Base-by-base conservation (phyloP, 441 rosid genomes). In the Brassica balearica region DNA sequence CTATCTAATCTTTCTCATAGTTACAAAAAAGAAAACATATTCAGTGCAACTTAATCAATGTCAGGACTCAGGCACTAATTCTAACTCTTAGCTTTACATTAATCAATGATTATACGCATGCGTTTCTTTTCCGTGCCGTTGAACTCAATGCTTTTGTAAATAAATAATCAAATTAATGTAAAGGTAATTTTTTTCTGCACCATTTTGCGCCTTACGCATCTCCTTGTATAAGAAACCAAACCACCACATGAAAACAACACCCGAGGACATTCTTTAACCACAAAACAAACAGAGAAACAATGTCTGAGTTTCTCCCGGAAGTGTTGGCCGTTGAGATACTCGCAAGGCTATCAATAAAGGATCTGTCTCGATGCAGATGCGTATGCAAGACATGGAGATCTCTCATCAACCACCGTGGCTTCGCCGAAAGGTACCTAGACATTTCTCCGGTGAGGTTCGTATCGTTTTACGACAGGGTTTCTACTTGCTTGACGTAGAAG, bases 331-430 rank as follows among this genome's bases (percentile, higher is more conserved):
- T 59, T 64, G 80, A 80, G 80, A 75, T 75, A 22, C 77, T 80
- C 10, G 55, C 3, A 63, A 80, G 73, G 73, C 65, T 75, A 11
- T 23, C 77, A 0, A 14, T 51, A 2, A 75, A 80, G 23, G 77
- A 75, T 71, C 73, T 71, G 1, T 59, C 76, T 66, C 80, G 80
- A 36, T 43, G 23, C 77, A 75, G 3, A 80, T 80, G 77, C 65
- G 73, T 75, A 19, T 58, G 76, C 80, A 80, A 71, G 68, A 65
- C 65, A 75, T 80, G 83, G 83, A 80, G 51, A 75, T 20, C 23
- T 51, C 76, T 80, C n/a, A 71, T 75, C 65, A 65, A 65, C 60
- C 25, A 66, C 73, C 65, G 65, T 59, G 10, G 29, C 19, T 80
- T 80, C 32, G 23, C 65, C 0, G 12, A 71, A 14, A 75, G 27